These are phyloP conservation scores for Acacia pycnantha DNA, from an alignment of 331 rosid species.

Conservation along the genomic window DNA sequence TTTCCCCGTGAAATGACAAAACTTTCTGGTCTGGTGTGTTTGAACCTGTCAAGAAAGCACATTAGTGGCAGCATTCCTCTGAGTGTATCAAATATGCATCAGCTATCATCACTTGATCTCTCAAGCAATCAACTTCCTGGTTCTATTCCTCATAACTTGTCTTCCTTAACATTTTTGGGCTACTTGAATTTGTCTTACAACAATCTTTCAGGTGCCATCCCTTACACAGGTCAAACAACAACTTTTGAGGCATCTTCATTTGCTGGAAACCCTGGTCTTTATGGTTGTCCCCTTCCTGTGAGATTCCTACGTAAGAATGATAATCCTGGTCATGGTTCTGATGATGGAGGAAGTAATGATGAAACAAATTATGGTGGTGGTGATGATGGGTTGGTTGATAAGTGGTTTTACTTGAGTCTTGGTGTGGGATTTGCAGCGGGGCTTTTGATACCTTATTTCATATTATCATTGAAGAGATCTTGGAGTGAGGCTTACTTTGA, in stretches of 20 bases:
- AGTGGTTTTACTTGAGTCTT: constrained; percentile 51
- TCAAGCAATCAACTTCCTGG: constrained; percentile 44
- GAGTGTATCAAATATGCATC: constrained; percentile 38
- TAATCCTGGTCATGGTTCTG: background rate
- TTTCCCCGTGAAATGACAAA: constrained; percentile 41
- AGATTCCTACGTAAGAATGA: constrained; percentile 18
- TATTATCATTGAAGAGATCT: constrained; percentile 34
- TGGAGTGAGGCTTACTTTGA: constrained; percentile 47
- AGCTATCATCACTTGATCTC: constrained; percentile 49
- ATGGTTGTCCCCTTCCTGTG: constrained; percentile 42
- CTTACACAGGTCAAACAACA: constrained; percentile 35
- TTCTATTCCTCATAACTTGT: constrained; percentile 41
- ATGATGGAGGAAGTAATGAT: background rate
- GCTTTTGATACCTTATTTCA: constrained; percentile 35
- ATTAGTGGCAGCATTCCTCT: constrained; percentile 39
- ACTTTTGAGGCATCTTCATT: constrained; percentile 41
- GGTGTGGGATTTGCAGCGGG: constrained; percentile 56
- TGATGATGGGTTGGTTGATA: constrained; percentile 28
- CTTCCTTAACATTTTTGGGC: constrained; percentile 42
- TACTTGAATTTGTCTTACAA: constrained; percentile 46
- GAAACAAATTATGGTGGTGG: background rate
- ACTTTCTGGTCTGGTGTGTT: constrained; percentile 34
- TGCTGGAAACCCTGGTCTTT: constrained; percentile 43
- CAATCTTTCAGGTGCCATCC: constrained; percentile 43
- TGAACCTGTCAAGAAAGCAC: constrained; percentile 47